Evolutionary conservation across 345 rosid genomes (phyloP).

Genomic region (Brassica napus): DNA sequence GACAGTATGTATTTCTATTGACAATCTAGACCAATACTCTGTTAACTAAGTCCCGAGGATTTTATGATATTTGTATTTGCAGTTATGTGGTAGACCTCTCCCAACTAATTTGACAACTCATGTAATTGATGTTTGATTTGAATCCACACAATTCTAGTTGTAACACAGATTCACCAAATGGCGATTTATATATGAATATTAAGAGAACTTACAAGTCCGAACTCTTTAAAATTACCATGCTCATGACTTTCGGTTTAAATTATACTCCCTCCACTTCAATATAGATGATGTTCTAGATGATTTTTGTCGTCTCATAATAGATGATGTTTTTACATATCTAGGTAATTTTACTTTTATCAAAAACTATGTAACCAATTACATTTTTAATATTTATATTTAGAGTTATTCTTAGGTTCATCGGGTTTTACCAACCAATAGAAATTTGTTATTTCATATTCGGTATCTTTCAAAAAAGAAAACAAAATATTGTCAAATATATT

Average conservation of each 20-base stretch:
- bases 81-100: not conserved
- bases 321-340: too few species aligned
- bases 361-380: too few species aligned
- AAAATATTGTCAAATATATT: too few species aligned
- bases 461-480: too few species aligned
- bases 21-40: not conserved
- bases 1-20: not conserved
- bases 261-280: not conserved
- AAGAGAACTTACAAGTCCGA: not conserved
- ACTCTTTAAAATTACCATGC: not conserved
- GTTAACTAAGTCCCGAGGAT: not conserved
- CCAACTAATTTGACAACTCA: not conserved
- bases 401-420: too few species aligned
- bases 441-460: too few species aligned
- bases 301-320: too few species aligned
- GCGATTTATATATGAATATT: not conserved
- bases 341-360: too few species aligned
- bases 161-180: not conserved
- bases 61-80: not conserved
- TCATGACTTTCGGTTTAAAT: not conserved
- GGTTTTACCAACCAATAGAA: too few species aligned
- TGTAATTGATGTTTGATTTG: not conserved
- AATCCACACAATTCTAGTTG: not conserved
- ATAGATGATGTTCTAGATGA: too few species aligned
- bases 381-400: too few species aligned